phyloP scores from a whole-genome alignment of 768 basidiomycete genomes.

The Rhodotorula toruloides region DNA sequence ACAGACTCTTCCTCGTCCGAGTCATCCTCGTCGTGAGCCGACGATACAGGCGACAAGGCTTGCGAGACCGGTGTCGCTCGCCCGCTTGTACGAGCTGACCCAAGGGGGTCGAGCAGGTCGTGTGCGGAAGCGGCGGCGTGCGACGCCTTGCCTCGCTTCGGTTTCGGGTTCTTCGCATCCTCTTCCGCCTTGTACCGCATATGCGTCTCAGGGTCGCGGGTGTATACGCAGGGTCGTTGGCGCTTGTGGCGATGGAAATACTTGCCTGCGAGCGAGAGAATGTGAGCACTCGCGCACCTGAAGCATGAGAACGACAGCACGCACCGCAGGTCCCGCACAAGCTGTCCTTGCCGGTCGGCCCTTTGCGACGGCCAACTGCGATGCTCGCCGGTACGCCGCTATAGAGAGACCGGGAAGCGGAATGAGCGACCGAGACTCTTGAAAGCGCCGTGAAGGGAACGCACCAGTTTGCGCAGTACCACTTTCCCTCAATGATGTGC shows the following conservation, averaged over 20 bases:
- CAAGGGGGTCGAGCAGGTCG: not conserved
- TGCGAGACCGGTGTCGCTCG: constrained; percentile 2
- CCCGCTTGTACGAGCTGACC: not conserved
- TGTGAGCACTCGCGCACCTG: constrained; percentile 9
- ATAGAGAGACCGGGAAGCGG: constrained; percentile 48
- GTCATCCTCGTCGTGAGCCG: constrained; percentile 9
- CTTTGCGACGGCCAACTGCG: constrained; percentile 78
- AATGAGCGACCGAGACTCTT: not conserved
- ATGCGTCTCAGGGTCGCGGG: constrained; percentile 68
- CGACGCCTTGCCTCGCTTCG: not conserved
- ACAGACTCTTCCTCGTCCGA: constrained; percentile 16
- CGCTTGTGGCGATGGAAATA: constrained; percentile 82
- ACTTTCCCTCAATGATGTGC: constrained; percentile 74
- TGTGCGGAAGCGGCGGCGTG: not conserved
- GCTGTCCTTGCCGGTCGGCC: constrained; percentile 80
- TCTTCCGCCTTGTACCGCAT: constrained; percentile 1
- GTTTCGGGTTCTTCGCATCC: not conserved
- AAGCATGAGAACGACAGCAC: constrained; percentile 43
- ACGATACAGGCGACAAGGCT: constrained; percentile 18
- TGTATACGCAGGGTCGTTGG: constrained; percentile 75
- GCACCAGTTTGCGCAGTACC: constrained; percentile 77
- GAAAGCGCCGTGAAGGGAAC: not conserved
- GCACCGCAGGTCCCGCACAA: constrained; percentile 89
- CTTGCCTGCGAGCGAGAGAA: constrained; percentile 58
- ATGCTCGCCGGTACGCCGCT: constrained; percentile 76